phyloP scores from a whole-genome alignment of 2,329 filamentous ascomycete species.

The Fusarium liriodendri region DNA sequence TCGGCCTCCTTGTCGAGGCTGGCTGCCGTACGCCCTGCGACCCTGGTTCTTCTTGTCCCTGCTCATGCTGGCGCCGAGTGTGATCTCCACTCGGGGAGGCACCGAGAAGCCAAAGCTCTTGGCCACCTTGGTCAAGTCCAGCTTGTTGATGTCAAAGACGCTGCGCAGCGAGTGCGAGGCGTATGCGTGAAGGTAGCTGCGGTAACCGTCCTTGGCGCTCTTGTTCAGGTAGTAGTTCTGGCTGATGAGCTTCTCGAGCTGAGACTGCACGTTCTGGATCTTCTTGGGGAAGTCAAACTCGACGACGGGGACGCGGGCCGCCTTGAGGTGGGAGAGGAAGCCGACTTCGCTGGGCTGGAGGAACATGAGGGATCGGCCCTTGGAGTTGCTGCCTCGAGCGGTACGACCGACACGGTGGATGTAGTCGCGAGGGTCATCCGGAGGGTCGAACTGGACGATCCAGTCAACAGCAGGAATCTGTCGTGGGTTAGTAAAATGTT shows the following conservation, averaged over 20 bases:
- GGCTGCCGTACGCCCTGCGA: slow-evolving; percentile 80
- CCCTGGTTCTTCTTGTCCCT: slow-evolving; percentile 73
- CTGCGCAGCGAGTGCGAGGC: slow-evolving; percentile 73
- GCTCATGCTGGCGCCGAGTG: slow-evolving; percentile 82
- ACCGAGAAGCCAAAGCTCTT: slow-evolving; percentile 85
- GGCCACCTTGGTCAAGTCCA: slow-evolving; percentile 85
- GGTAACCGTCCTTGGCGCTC: slow-evolving; percentile 80
- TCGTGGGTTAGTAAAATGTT: slow-evolving; percentile 20
- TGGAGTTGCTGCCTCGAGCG: slow-evolving; percentile 83
- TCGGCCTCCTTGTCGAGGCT: slow-evolving; percentile 70
- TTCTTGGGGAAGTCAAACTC: slow-evolving; percentile 98
- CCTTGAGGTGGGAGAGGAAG: slow-evolving; percentile 91
- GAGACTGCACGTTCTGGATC: slow-evolving; percentile 89
- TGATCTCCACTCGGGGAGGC: slow-evolving; percentile 85
- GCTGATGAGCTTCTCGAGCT: slow-evolving; percentile 92
- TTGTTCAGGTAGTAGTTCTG: slow-evolving; percentile 99
- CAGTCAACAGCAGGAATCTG: slow-evolving; percentile 94
- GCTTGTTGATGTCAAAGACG: slow-evolving; percentile 82
- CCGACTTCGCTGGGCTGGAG: slow-evolving; percentile 92
- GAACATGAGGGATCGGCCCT: slow-evolving; percentile 92
- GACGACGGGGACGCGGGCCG: slow-evolving; percentile 90
- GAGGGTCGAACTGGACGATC: slow-evolving; percentile 96
- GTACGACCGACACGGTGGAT: slow-evolving; percentile 97
- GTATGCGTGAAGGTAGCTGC: slow-evolving; percentile 94
- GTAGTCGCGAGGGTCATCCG: slow-evolving; percentile 90